Conservation (phyloP, 2,329 filamentous ascomycete species). For the Aspergillus niger region DNA sequence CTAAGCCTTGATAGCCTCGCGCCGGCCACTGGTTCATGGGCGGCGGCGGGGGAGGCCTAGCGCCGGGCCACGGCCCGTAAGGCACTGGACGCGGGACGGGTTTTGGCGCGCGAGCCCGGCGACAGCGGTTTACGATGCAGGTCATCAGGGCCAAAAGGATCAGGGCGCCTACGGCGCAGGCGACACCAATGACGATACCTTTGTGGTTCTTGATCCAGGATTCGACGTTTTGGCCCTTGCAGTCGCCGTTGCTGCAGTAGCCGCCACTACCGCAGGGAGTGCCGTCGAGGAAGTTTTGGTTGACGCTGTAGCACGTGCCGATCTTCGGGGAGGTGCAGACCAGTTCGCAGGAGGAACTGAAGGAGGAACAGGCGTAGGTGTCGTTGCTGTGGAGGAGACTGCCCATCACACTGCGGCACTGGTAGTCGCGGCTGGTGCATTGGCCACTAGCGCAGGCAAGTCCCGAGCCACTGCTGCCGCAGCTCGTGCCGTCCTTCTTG, state of each 20-base stretch:
- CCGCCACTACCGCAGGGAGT: conserved; percentile 82
- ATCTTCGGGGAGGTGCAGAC: conserved; percentile 70
- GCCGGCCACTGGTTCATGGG: conserved; percentile 28
- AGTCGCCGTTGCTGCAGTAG: conserved; percentile 74
- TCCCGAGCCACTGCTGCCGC: conserved; percentile 59
- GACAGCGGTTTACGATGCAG: conserved; percentile 65
- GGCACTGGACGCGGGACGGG: conserved; percentile 19
- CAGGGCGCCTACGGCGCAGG: conserved; percentile 69
- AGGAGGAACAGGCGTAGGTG: conserved; percentile 72
- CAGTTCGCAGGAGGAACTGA: conserved; percentile 68
- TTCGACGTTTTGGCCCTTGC: conserved; percentile 71
- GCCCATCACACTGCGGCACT: conserved; percentile 85
- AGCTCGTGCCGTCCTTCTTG: conserved; percentile 68
- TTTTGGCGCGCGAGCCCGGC: conserved; percentile 41
- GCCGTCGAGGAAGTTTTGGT: conserved; percentile 92
- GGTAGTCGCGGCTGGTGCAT: conserved; percentile 86
- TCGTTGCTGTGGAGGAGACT: conserved; percentile 71
- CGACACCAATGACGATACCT: conserved; percentile 78
- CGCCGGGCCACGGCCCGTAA: conserved; percentile 16
- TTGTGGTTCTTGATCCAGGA: conserved; percentile 78
- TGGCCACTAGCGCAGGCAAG: conserved; percentile 87
- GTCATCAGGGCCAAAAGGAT: conserved; percentile 68
- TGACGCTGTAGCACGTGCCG: conserved; percentile 69
- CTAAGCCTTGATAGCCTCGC: conserved; percentile 28
- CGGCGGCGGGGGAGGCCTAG: conserved; percentile 16